Base-by-base conservation (phyloP, 306 rosid species). In the Rosa rugosa region DNA sequence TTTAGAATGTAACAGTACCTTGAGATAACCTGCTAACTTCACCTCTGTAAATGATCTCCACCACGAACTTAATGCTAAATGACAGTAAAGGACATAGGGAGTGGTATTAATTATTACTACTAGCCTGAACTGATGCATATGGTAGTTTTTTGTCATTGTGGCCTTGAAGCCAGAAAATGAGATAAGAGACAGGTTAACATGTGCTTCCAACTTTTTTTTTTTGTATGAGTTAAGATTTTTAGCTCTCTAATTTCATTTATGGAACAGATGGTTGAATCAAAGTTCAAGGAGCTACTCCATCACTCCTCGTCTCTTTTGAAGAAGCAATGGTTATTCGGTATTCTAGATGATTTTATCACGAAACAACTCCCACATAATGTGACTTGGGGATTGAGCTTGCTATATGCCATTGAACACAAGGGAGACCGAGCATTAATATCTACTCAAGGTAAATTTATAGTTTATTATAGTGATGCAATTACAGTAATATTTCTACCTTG, bases 361-460 rank as follows among this genome's bases (percentile, higher is more conserved):
- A 95, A 95, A 87, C 99, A 95, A 86, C 97, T 95, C 71, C 99
- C 99, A 54, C 98, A 92, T 83, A 95, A 95, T 84, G 99, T 95
- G 80, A 95, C 99, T 56, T 95, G 99, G 99, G 92, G 97, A 57
- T 83, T 95, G 88, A 95, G 99, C 86, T 87, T 95, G 88, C 81
- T 95, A 76, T 95, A 95, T 81, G 99, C 98, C 64, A 75, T 93
- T 78, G 98, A 95, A 76, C 98, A 95, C 79, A 87, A 83, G 80
- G 99, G 98, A 71, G 98, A 95, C 81, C 88, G 97, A 40, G 97
- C 99, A 70, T 77, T 87, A 71, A 81, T 89, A 80, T 84, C 88
- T 80, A 90, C 97, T 70, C 99, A 90, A 86, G 99, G 99, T 92
- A 80, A 64, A 84, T 76, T 82, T 84, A 27, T 60, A 57, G 60